Percentiles rank a stretch among this genome's conserved stretches.
phyloP scores from a whole-genome alignment of 805 yeast genomes.

The Hanseniaspora osmophila region DNA sequence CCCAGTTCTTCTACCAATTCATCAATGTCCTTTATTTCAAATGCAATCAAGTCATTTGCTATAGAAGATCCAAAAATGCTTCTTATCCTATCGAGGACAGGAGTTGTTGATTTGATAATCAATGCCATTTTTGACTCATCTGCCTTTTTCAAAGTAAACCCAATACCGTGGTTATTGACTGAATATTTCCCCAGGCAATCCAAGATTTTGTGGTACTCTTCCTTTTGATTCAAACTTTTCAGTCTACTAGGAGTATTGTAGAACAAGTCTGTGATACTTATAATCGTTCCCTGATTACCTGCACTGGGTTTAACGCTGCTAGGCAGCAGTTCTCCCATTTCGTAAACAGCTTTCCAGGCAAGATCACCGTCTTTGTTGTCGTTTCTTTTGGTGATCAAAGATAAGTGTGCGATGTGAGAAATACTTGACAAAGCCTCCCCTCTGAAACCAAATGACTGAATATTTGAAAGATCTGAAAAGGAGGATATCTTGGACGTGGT shows the following conservation, averaged over 20 bases:
- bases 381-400: slow-evolving; percentile 61
- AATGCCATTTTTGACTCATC: slow-evolving; percentile 64
- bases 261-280: slow-evolving; percentile 76
- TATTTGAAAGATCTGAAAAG: slow-evolving; percentile 60
- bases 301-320: slow-evolving; percentile 59
- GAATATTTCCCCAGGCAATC: slow-evolving; percentile 80
- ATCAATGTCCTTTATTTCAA: slow-evolving; percentile 26
- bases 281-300: slow-evolving; percentile 76
- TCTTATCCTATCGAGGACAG: slow-evolving; percentile 56
- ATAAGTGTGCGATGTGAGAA: slow-evolving; percentile 72
- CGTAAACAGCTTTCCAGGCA: slow-evolving; percentile 60
- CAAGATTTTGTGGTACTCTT: slow-evolving; percentile 62
- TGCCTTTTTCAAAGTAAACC: slow-evolving; percentile 63
- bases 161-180: slow-evolving; percentile 53
- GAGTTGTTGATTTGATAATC: slow-evolving; percentile 36
- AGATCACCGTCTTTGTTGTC: slow-evolving; percentile 19
- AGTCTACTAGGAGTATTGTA: slow-evolving; percentile 75
- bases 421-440: slow-evolving; percentile 95
- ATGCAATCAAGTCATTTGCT: slow-evolving; percentile 46
- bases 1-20: slow-evolving; percentile 27
- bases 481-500: slow-evolving; percentile 72
- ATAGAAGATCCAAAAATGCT: slow-evolving; percentile 55
- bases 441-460: slow-evolving; percentile 82
- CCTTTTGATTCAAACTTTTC: slow-evolving; percentile 48
- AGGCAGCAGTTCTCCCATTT: slow-evolving; percentile 45